Conservation (phyloP, 192 early-diverging fungal genomes). For the Dissophora ornata region DNA sequence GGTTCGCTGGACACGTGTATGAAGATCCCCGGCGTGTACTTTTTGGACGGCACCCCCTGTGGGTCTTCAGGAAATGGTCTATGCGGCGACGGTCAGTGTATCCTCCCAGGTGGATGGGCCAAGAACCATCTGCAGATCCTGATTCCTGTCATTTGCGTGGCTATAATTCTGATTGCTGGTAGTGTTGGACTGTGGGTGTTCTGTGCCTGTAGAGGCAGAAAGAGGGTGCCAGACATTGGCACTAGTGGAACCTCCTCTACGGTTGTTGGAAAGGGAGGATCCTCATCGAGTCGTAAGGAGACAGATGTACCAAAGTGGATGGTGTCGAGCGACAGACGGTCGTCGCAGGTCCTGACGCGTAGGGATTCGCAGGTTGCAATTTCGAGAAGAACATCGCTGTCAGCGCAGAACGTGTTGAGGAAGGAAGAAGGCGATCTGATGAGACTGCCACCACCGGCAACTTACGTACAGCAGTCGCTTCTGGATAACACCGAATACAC, state of each 20-base stretch:
- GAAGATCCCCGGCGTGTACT: slow-evolving; percentile 58
- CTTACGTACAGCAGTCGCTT: too few relatives aligned
- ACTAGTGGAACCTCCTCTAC: background rate
- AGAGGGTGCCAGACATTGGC: background rate
- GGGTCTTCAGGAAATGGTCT: slow-evolving; percentile 59
- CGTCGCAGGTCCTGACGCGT: background rate
- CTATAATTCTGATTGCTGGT: slow-evolving; percentile 4
- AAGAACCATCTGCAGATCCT: slow-evolving; percentile 11
- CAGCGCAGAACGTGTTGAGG: background rate
- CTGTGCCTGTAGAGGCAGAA: slow-evolving; percentile 8
- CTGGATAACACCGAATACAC: too few relatives aligned
- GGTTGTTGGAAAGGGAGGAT: too few relatives aligned
- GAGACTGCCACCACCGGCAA: too few relatives aligned
- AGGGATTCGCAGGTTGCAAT: background rate
- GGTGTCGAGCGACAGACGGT: slow-evolving; percentile 5
- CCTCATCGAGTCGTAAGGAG: too few relatives aligned
- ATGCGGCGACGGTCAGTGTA: slow-evolving; percentile 68
- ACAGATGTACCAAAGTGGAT: slow-evolving; percentile 19
- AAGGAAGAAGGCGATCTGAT: background rate
- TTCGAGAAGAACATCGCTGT: slow-evolving; percentile 4
- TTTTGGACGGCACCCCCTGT: slow-evolving; percentile 76
- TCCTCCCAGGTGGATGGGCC: slow-evolving; percentile 11
- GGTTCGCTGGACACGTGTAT: slow-evolving; percentile 1
- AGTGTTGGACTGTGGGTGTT: slow-evolving; percentile 5
- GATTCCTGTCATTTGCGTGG: slow-evolving; percentile 6